Evolutionary conservation across 164 flowering plant species (phyloP).

Genomic region (Vitis rupestris): DNA sequence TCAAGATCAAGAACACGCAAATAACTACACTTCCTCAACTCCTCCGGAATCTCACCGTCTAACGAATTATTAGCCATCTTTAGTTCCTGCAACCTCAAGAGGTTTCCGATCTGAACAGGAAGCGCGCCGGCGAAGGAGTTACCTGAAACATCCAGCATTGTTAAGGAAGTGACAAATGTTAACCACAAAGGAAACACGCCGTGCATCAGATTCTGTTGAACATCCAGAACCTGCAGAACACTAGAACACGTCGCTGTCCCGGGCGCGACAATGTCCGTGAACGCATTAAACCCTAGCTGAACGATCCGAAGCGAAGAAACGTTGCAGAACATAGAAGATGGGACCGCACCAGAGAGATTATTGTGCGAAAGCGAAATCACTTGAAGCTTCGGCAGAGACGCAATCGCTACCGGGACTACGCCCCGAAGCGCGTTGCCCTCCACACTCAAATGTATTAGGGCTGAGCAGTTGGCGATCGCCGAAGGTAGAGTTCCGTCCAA

Average conservation of each 20-base stretch:
- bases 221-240: conserved; percentile 54
- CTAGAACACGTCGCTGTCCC: conserved; percentile 26
- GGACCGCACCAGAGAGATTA: conserved; percentile 59
- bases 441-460: conserved; percentile 67
- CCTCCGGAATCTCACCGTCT: conserved; percentile 38
- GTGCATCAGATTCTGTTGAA: conserved; percentile 51
- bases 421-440: conserved; percentile 63
- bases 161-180: conserved; percentile 35
- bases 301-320: conserved; percentile 50
- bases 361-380: conserved; percentile 67
- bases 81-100: conserved; percentile 52
- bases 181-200: conserved; percentile 67
- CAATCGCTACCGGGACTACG: conserved; percentile 61
- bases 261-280: conserved; percentile 54
- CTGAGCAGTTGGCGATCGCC: conserved; percentile 69
- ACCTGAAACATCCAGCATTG: conserved; percentile 42
- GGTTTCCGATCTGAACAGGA: conserved; percentile 43
- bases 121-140: conserved; percentile 48
- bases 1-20: conserved; percentile 41
- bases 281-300: conserved; percentile 61
- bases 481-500: conserved; percentile 78
- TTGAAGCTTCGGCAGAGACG: conserved; percentile 49
- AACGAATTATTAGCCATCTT: conserved; percentile 56
- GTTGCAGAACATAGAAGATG: conserved; percentile 45
- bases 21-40: conserved; percentile 33